Conservation (phyloP, 148 eudicot species). For the Arbutus unedo region DNA sequence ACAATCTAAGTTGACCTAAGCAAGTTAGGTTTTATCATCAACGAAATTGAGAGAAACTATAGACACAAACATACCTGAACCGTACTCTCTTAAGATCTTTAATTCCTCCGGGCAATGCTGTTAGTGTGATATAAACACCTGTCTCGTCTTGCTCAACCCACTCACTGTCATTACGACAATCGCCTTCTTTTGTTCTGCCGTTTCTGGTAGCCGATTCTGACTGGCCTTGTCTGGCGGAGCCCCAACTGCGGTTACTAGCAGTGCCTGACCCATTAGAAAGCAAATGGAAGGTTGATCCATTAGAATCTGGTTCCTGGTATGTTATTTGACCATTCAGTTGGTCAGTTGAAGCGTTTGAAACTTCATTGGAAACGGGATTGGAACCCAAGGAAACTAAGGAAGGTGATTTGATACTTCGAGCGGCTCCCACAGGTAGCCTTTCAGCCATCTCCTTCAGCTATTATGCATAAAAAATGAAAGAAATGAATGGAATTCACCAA, state of each 20-base stretch:
- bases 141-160: conserved; percentile 99
- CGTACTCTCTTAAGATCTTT: conserved; percentile 95
- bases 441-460: conserved; percentile 97
- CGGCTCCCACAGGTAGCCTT: conserved; percentile 88
- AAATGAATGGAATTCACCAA: background rate
- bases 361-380: conserved; percentile 40
- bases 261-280: conserved; percentile 59
- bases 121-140: conserved; percentile 91
- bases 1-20: background rate
- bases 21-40: background rate
- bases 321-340: conserved; percentile 42
- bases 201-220: conserved; percentile 56
- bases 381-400: conserved; percentile 43
- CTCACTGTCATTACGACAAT: conserved; percentile 59
- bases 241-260: conserved; percentile 47
- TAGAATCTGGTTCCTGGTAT: conserved; percentile 50
- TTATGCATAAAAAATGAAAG: conserved; percentile 18
- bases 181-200: conserved; percentile 62
- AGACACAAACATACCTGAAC: conserved; percentile 58
- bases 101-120: conserved; percentile 81
- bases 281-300: conserved; percentile 43
- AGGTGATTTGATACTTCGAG: conserved; percentile 61
- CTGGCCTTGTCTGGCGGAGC: conserved; percentile 44
- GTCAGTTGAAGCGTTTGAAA: conserved; percentile 44
- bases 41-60: conserved; percentile 15